Evolutionary conservation across 2,329 filamentous ascomycete species (phyloP), one percentile per base, ranked within the genome.

Genomic region (Talaromyces sp.): DNA sequence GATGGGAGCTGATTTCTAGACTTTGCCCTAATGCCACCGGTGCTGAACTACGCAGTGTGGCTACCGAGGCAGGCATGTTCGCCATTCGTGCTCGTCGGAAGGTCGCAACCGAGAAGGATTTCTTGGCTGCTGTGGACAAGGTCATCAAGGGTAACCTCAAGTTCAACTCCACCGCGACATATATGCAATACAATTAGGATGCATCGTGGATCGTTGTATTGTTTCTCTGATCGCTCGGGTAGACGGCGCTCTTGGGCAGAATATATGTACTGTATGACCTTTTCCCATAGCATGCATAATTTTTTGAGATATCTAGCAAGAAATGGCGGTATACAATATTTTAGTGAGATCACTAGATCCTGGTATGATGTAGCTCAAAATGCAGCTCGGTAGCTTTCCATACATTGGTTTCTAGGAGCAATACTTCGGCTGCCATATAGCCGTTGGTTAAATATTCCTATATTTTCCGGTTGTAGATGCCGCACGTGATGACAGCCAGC

Each of bases 81-180:
- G 95, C 95, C 67, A 97, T 99, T 70, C 88, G 95, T 56, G 92
- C 92, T 43, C 84, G 95, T 77, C 89, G 95, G 82, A 99, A 99
- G 90, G 92, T 99, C 17, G 95, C 95, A 0, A 94, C 93, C 1
- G 95, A 99, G 85, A 98, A 99, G 86, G 95, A 99, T 81, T 99
- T 99, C 82, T 82, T 99, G 72, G 93, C 92, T 65, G 94, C 95
- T 2, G 95, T 99, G 67, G 95, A 99, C 85, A 99, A 99, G 88
- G 95, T 99, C 69, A 98, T 98, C 84, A 97, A 97, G 87, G 93
- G 91, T 73, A 97, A 98, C 81, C 84, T 97, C 78, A 99, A 99
- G 87, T 99, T 99, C 86, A 98, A 97, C 87, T 96, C 91, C 66
- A 99, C 95, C 66, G 94, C 95, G 59, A 93, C 91, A 68, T 99